These are phyloP conservation scores for Vicia sativa DNA, from an alignment of 306 rosid species.

Conservation along the genomic window DNA sequence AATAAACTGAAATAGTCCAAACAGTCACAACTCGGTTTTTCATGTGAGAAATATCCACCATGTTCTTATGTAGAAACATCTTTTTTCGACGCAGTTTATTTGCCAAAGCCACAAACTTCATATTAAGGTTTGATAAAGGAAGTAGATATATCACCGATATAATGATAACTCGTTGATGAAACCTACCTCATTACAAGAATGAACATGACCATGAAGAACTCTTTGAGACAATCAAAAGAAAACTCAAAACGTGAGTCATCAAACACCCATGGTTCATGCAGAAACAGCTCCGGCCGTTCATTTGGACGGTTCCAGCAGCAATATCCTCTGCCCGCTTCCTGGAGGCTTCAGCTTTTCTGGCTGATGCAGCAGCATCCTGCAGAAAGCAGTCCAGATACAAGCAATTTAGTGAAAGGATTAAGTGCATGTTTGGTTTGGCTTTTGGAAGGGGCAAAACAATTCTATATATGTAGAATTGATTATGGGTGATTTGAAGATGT, in stretches of 20 bases:
- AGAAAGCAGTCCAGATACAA: constrained; percentile 16
- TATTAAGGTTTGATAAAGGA: neutral
- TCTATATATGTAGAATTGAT: too few species aligned
- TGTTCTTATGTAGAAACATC: neutral
- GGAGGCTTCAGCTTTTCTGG: constrained; percentile 69
- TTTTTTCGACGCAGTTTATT: neutral
- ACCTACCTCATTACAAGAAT: neutral
- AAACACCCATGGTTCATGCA: constrained; percentile 87
- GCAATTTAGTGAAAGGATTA: neutral
- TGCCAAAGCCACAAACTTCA: constrained; percentile 2
- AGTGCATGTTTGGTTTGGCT: too few species aligned
- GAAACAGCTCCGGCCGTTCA: constrained; percentile 94
- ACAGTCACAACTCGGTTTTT: neutral
- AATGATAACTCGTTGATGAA: neutral
- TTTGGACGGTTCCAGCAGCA: constrained; percentile 68
- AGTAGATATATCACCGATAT: neutral
- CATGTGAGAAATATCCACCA: constrained; percentile 10
- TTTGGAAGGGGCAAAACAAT: too few species aligned
- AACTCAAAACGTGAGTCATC: constrained; percentile 70
- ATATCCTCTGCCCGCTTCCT: constrained; percentile 85
- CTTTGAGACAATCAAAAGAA: constrained; percentile 31
- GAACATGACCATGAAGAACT: neutral
- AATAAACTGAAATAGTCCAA: neutral
- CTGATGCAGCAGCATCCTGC: constrained; percentile 74
- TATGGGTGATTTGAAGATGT: too few species aligned